Evolutionary conservation across 306 rosid genomes (phyloP).

Genomic region (Casuarina cunninghamiana): DNA sequence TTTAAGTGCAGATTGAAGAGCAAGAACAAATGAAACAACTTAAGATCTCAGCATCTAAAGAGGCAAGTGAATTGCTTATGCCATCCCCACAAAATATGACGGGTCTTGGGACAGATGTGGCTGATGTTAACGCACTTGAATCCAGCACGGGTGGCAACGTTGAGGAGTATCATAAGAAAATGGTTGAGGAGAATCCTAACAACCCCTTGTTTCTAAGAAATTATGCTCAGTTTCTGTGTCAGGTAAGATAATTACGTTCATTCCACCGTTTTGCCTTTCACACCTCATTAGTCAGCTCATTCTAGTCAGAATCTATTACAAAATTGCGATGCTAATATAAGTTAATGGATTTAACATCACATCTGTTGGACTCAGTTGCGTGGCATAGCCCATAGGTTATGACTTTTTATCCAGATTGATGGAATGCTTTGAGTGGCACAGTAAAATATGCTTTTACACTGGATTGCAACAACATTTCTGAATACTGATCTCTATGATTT

Average conservation of each 20-base stretch:
- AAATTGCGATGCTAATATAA: not conserved
- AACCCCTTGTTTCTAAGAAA: conserved; percentile 61
- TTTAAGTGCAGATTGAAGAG: conserved; percentile 41
- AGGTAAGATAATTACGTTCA: conserved; percentile 45
- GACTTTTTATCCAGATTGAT: conserved; percentile 3
- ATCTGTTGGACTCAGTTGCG: not conserved
- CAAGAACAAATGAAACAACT: conserved; percentile 23
- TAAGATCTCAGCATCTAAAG: conserved; percentile 25
- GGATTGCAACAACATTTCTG: conserved; percentile 1
- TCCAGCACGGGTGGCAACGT: conserved; percentile 23
- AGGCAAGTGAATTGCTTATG: conserved; percentile 17
- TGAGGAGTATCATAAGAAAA: conserved; percentile 53
- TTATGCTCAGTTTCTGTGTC: conserved; percentile 68
- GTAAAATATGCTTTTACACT: conserved; percentile 9
- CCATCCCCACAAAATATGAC: conserved; percentile 16
- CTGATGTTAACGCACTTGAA: conserved; percentile 22
- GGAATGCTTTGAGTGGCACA: conserved; percentile 2
- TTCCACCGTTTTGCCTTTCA: conserved; percentile 1
- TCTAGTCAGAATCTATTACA: not conserved
- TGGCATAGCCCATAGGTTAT: not conserved
- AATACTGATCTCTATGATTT: not conserved
- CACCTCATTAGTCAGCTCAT: not conserved
- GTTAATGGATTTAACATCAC: not conserved
- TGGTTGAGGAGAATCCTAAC: conserved; percentile 55
- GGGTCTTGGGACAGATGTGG: conserved; percentile 30